Evolutionary conservation across 2,329 filamentous ascomycete species (phyloP).

Genomic region (Alternaria sp.): DNA sequence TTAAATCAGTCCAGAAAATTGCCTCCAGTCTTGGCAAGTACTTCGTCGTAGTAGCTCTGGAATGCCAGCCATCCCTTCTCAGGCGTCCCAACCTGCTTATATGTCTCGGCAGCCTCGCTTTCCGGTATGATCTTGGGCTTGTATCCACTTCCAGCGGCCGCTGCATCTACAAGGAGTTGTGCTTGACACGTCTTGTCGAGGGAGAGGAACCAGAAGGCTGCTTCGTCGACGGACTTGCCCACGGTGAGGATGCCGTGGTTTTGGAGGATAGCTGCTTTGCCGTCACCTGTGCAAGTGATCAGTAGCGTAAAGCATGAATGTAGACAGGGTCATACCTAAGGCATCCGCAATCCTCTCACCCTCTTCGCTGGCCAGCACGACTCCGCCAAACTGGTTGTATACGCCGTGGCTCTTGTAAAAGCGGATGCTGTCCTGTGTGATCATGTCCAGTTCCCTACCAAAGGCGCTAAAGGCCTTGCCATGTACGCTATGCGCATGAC

Average conservation of each 20-base stretch:
- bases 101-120: conserved; percentile 49
- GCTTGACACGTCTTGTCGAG: conserved; percentile 56
- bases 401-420: conserved; percentile 53
- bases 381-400: conserved; percentile 50
- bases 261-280: conserved; percentile 48
- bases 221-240: conserved; percentile 51
- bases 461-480: conserved; percentile 58
- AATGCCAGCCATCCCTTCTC: conserved; percentile 62
- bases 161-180: conserved; percentile 54
- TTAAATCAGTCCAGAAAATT: conserved; percentile 52
- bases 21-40: conserved; percentile 58
- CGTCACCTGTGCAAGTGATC: conserved; percentile 19
- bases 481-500: conserved; percentile 55
- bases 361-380: conserved; percentile 52
- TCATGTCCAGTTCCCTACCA: conserved; percentile 55
- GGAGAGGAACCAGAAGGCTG: conserved; percentile 55
- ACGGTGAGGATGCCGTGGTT: conserved; percentile 51
- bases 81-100: conserved; percentile 52
- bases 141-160: conserved; percentile 44
- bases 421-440: conserved; percentile 55
- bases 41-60: conserved; percentile 62
- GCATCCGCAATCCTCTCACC: conserved; percentile 53
- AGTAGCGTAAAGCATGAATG: not conserved
- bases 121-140: conserved; percentile 51
- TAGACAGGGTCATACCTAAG: conserved; percentile 24